A percentile compares a stretch with the other conserved stretches of the same genome.
These are phyloP conservation scores for Skeletonema menzelii DNA, from an alignment of 108 stramenopile species.

Conservation along the genomic window DNA sequence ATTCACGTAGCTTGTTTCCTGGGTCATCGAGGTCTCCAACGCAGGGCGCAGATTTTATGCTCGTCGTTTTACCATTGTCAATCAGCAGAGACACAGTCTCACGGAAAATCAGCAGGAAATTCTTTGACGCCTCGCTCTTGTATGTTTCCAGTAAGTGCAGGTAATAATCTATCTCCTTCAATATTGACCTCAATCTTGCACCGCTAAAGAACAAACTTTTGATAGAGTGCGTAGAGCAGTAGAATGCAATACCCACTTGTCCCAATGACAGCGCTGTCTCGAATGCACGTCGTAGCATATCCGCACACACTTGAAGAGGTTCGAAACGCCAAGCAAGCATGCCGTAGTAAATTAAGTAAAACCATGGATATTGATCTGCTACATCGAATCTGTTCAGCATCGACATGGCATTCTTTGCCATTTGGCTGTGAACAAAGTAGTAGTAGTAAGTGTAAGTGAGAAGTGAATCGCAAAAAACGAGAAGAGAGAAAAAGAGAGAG, in stretches of 20 bases:
- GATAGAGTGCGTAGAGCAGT: not conserved
- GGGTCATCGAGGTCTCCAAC: not conserved
- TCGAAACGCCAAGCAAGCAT: not conserved
- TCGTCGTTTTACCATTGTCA: not conserved
- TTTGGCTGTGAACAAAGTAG: not conserved
- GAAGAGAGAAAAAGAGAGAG: too few species aligned
- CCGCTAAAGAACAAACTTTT: constrained; percentile 8
- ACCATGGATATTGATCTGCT: not conserved
- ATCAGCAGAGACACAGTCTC: constrained; percentile 24
- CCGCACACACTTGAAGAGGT: not conserved
- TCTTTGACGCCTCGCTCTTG: not conserved
- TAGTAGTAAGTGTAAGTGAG: too few species aligned
- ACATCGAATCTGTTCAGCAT: not conserved
- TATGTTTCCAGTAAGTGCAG: constrained; percentile 6
- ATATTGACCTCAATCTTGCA: constrained; percentile 11
- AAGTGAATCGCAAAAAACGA: not conserved
- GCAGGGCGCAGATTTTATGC: not conserved
- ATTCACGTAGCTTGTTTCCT: not conserved
- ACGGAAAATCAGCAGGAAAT: constrained; percentile 6
- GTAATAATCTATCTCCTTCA: constrained; percentile 25
- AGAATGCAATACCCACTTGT: constrained; percentile 4
- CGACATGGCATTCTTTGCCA: not conserved
- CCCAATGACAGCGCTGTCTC: not conserved
- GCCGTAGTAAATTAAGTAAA: not conserved
- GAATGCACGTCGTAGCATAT: not conserved